Conservation (phyloP, 352 stramenopile species). For the Thraustochytrium sp. region DNA sequence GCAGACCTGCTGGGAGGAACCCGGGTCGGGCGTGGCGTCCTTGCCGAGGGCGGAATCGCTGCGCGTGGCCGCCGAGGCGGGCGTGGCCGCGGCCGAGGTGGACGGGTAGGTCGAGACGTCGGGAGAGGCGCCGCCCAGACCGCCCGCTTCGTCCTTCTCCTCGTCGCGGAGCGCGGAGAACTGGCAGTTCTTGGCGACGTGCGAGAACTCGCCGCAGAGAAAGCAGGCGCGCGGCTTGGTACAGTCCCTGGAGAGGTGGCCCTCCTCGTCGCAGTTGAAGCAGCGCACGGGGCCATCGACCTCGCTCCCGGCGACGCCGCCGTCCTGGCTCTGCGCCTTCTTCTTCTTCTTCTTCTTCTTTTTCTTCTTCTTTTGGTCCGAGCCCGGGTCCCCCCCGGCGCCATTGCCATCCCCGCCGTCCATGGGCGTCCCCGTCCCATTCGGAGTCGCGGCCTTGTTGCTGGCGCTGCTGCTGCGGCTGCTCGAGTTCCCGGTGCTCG, state of each 20-base stretch:
- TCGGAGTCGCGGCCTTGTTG: background rate
- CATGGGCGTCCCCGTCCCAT: background rate
- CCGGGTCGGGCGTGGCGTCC: background rate
- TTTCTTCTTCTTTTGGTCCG: conserved; percentile 30
- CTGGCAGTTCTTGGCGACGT: conserved; percentile 36
- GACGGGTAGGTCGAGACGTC: background rate
- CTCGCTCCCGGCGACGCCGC: background rate
- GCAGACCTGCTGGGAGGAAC: background rate
- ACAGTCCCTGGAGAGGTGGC: conserved; percentile 40
- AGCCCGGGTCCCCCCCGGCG: background rate
- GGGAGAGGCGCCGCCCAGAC: background rate
- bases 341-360: conserved; percentile 45
- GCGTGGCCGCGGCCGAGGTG: background rate
- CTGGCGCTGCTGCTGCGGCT: background rate
- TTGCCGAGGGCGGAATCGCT: background rate
- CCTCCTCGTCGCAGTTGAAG: conserved; percentile 39
- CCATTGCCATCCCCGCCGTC: background rate
- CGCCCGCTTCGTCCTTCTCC: conserved; percentile 12
- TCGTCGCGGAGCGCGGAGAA: conserved; percentile 23
- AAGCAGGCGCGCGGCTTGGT: conserved; percentile 42
- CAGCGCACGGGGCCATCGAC: conserved; percentile 10
- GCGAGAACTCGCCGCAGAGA: conserved; percentile 32
- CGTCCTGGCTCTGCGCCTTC: conserved; percentile 25
- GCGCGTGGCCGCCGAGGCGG: background rate
- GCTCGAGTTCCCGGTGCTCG: background rate